phyloP scores from a whole-genome alignment of 768 basidiomycete species.

The Mycena polygramma region DNA sequence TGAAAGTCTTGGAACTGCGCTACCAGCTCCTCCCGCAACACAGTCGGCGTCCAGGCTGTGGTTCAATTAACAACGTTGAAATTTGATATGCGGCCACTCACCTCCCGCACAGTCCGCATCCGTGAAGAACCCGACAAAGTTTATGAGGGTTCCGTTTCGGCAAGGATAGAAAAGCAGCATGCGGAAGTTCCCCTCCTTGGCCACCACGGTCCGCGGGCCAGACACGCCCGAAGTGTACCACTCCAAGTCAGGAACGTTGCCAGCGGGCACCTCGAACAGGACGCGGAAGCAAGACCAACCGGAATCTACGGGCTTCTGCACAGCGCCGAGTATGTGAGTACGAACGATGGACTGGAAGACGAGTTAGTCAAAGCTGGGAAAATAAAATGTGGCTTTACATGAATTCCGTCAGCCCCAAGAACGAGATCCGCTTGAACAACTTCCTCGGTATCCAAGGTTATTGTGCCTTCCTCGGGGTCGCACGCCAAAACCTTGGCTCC shows the following conservation, averaged over 20 bases:
- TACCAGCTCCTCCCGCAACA: not conserved
- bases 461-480: slow-evolving; percentile 44
- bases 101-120: slow-evolving; percentile 4
- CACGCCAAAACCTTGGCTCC: slow-evolving; percentile 24
- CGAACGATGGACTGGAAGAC: not conserved
- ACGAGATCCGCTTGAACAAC: slow-evolving; percentile 50
- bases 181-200: slow-evolving; percentile 17
- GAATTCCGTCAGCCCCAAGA: slow-evolving; percentile 53
- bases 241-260: slow-evolving; percentile 16
- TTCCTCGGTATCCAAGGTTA: slow-evolving; percentile 51
- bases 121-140: slow-evolving; percentile 18
- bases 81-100: not conserved
- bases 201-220: slow-evolving; percentile 5
- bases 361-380: no score
- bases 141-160: slow-evolving; percentile 21
- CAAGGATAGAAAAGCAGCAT: slow-evolving; percentile 14
- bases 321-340: slow-evolving; percentile 10
- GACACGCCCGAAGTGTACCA: slow-evolving; percentile 25
- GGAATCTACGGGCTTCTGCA: not conserved
- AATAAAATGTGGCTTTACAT: slow-evolving; percentile 11
- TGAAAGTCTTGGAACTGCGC: slow-evolving; percentile 12
- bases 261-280: slow-evolving; percentile 14
- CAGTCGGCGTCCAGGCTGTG: slow-evolving; percentile 10
- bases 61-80: not conserved
- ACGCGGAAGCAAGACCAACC: slow-evolving; percentile 30